Conservation (phyloP, 495 filamentous ascomycete species). For the Amorphotheca resinae region DNA sequence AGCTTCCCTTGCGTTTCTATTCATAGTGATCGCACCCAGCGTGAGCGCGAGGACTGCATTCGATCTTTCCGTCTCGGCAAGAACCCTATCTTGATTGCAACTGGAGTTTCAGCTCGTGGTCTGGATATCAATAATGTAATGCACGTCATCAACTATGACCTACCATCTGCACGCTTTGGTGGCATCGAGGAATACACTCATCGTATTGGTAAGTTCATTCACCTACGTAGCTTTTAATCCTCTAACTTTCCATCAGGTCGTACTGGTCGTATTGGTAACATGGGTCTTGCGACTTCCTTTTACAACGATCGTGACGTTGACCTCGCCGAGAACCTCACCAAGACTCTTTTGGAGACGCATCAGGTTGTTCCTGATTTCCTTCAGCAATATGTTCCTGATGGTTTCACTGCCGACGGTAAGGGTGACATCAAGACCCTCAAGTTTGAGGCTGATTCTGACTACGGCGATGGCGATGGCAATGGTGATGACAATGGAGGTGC, state of each 20-base stretch:
- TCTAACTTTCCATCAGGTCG: slow-evolving; percentile 47
- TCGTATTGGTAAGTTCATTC: slow-evolving; percentile 59
- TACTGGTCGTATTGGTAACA: slow-evolving; percentile 86
- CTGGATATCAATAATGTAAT: slow-evolving; percentile 76
- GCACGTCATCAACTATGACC: slow-evolving; percentile 88
- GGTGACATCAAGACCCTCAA: slow-evolving; percentile 29
- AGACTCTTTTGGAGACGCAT: slow-evolving; percentile 64
- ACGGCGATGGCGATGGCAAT: slow-evolving; percentile 31
- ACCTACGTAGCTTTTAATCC: not conserved
- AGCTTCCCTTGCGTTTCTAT: slow-evolving; percentile 75
- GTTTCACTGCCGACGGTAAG: slow-evolving; percentile 15
- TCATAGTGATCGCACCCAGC: slow-evolving; percentile 76
- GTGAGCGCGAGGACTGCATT: slow-evolving; percentile 87
- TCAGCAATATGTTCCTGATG: slow-evolving; percentile 43
- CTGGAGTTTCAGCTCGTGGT: slow-evolving; percentile 77
- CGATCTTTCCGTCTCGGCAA: slow-evolving; percentile 66
- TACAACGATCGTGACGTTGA: slow-evolving; percentile 60
- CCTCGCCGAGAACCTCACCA: slow-evolving; percentile 57
- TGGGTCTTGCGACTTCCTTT: slow-evolving; percentile 78
- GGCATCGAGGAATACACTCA: slow-evolving; percentile 92
- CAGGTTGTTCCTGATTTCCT: slow-evolving; percentile 80
- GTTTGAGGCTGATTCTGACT: slow-evolving; percentile 53
- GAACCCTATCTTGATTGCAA: slow-evolving; percentile 70
- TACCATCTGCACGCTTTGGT: slow-evolving; percentile 56
- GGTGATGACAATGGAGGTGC: slow-evolving; percentile 10